Conservation (phyloP, 176 grass and related monocot genomes). For the Saccharum spontaneum region DNA sequence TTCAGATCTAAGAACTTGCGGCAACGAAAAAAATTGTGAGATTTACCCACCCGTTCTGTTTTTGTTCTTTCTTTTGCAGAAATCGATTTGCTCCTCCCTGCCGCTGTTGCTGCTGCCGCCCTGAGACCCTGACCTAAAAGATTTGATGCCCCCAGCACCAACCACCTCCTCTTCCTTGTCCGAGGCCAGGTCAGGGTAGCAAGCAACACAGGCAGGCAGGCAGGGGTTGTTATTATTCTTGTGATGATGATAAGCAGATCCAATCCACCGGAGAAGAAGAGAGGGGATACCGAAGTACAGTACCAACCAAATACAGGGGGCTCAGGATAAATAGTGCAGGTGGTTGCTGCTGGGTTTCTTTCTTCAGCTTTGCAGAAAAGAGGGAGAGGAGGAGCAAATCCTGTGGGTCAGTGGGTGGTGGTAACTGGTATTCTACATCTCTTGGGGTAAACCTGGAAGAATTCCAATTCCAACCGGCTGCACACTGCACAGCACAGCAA, state of each 20-base stretch:
- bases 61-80: conserved; percentile 11
- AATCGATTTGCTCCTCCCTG: conserved; percentile 7
- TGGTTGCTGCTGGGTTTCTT: conserved; percentile 1
- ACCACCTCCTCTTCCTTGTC: not conserved
- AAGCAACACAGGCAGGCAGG: not conserved
- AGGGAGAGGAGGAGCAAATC: not conserved
- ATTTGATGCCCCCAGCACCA: not conserved
- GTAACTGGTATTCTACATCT: not conserved
- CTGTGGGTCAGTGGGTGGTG: not conserved
- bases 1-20: conserved; percentile 33
- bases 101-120: not conserved
- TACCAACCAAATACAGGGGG: conserved; percentile 15
- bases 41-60: conserved; percentile 12
- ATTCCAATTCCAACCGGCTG: not conserved
- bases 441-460: not conserved
- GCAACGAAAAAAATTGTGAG: not conserved
- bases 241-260: not conserved
- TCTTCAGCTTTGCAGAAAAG: not conserved
- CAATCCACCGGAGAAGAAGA: not conserved
- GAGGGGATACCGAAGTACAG: not conserved
- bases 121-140: not conserved
- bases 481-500: not conserved
- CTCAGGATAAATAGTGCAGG: conserved; percentile 21
- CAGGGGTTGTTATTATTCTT: conserved; percentile 20
- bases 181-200: conserved; percentile 14